These are phyloP conservation scores for Paramyrothecium sp. DNA, from an alignment of 2,329 filamentous ascomycete species.

Conservation along the genomic window DNA sequence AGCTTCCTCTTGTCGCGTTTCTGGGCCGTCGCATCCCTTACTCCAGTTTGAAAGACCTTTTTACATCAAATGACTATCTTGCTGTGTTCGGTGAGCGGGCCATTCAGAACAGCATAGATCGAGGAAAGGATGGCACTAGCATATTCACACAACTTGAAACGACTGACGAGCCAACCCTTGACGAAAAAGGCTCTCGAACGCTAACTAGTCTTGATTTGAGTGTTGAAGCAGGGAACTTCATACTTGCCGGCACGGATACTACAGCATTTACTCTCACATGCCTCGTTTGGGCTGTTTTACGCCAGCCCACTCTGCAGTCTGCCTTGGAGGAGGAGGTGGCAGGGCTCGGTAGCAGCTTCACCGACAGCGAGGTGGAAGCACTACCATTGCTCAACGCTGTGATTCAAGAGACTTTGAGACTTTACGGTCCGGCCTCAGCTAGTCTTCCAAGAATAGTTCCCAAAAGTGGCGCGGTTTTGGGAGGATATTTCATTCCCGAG, in stretches of 20 bases:
- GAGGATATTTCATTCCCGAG: not conserved
- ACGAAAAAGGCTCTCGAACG: not conserved
- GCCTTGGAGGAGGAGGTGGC: not conserved
- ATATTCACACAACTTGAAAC: not conserved
- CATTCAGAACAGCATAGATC: not conserved
- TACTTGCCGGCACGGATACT: slow-evolving; percentile 1
- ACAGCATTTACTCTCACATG: slow-evolving; percentile 1
- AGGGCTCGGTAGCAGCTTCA: not conserved
- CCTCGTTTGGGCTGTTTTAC: not conserved
- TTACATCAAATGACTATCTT: not conserved
- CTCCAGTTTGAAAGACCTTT: not conserved
- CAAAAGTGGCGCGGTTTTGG: not conserved
- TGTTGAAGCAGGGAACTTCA: slow-evolving; percentile 1
- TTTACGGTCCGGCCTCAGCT: not conserved
- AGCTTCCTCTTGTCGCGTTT: not conserved
- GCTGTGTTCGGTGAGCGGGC: not conserved
- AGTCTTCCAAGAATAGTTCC: not conserved
- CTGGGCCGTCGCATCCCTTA: not conserved
- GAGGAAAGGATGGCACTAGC: not conserved
- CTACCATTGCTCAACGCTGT: not conserved
- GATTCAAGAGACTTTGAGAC: not conserved
- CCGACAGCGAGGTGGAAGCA: not conserved
- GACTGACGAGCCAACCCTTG: not conserved
- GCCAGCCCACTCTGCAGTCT: not conserved
- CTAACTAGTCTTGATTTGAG: not conserved